Percentiles rank a stretch among this genome's conserved stretches.
phyloP scores from a whole-genome alignment of 176 grass and related monocot species.

The Hyparrhenia diplandra region DNA sequence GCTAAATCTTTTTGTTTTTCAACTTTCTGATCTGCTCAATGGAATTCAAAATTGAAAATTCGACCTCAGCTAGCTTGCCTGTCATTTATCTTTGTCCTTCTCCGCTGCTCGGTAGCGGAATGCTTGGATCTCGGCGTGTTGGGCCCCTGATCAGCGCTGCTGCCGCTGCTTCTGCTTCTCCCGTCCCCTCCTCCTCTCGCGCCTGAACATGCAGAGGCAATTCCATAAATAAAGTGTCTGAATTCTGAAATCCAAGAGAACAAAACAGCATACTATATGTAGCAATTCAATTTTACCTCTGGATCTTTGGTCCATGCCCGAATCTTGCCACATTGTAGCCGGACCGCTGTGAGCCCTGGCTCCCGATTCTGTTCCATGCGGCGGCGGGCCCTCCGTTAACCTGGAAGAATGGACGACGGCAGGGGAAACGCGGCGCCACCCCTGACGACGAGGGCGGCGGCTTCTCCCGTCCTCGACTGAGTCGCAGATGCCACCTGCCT shows the following conservation, averaged over 20 bases:
- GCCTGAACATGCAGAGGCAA: conserved; percentile 10
- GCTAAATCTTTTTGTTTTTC: not conserved
- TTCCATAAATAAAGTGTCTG: not conserved
- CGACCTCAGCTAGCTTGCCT: conserved; percentile 50
- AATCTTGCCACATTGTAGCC: conserved; percentile 49
- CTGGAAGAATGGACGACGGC: not conserved
- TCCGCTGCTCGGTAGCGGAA: conserved; percentile 82
- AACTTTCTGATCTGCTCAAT: not conserved
- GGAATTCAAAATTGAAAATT: not conserved
- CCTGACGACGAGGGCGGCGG: not conserved
- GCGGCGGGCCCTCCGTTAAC: not conserved
- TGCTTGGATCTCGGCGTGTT: conserved; percentile 90
- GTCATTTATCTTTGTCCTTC: conserved; percentile 98
- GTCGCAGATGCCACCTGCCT: conserved; percentile 30
- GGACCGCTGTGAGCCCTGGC: conserved; percentile 19
- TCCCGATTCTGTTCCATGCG: conserved; percentile 4
- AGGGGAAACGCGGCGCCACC: not conserved
- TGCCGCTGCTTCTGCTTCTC: conserved; percentile 67
- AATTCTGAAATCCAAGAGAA: not conserved
- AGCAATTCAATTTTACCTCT: conserved; percentile 39
- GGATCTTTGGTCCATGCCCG: conserved; percentile 37
- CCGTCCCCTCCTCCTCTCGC: conserved; percentile 56
- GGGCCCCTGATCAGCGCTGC: conserved; percentile 68
- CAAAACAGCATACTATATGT: not conserved
- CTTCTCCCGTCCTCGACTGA: too few species aligned